Conservation (phyloP, 768 basidiomycete genomes). For the Lactifluus rugatus region DNA sequence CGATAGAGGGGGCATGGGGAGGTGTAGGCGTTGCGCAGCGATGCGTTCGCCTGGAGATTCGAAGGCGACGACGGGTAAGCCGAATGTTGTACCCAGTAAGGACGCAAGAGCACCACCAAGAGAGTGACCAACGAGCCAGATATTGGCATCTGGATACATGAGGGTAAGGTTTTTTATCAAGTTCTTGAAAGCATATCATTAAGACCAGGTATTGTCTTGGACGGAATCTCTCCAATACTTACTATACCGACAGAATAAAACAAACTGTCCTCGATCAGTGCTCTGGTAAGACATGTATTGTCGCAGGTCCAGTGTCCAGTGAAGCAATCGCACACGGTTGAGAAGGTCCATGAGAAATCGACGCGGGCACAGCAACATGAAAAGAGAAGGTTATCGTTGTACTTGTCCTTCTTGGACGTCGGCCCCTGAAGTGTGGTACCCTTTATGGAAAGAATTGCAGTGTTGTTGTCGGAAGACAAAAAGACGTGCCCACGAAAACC, state of each 20-base stretch:
- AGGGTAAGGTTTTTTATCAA: slow-evolving; percentile 48
- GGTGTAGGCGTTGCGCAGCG: slow-evolving; percentile 50
- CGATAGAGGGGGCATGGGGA: slow-evolving; percentile 41
- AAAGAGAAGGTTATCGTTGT: slow-evolving; percentile 83
- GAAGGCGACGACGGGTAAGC: slow-evolving; percentile 53
- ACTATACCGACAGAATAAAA: slow-evolving; percentile 88
- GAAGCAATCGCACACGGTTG: slow-evolving; percentile 85
- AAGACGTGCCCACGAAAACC: slow-evolving; percentile 92
- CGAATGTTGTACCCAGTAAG: slow-evolving; percentile 55
- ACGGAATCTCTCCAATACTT: slow-evolving; percentile 25
- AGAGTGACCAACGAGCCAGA: slow-evolving; percentile 55
- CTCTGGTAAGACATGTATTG: slow-evolving; percentile 68
- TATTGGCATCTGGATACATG: slow-evolving; percentile 47
- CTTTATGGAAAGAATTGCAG: slow-evolving; percentile 83
- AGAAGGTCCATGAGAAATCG: slow-evolving; percentile 77
- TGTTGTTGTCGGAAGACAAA: slow-evolving; percentile 64
- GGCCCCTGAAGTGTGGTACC: slow-evolving; percentile 78
- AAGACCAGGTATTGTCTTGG: not conserved
- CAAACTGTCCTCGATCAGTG: slow-evolving; percentile 80
- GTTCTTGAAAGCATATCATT: slow-evolving; percentile 27
- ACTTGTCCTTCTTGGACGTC: slow-evolving; percentile 86
- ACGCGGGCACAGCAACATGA: slow-evolving; percentile 93
- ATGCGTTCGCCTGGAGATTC: slow-evolving; percentile 58
- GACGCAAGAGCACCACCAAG: slow-evolving; percentile 59
- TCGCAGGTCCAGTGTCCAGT: slow-evolving; percentile 63